These are phyloP conservation scores for Platanus orientalis DNA, from an alignment of 164 flowering plant genomes.

Conservation along the genomic window DNA sequence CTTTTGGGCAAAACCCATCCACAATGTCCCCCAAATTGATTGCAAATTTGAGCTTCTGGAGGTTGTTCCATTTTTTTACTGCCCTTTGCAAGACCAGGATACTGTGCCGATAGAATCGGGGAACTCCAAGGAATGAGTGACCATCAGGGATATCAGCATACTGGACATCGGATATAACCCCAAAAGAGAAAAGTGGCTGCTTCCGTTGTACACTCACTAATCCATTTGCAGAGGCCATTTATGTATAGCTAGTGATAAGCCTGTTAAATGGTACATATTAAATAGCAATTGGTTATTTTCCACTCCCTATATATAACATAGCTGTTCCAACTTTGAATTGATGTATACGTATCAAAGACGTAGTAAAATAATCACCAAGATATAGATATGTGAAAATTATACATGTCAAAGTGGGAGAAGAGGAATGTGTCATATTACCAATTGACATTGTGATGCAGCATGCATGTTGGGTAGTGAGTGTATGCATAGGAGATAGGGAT, in stretches of 20 bases:
- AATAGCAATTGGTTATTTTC: no score
- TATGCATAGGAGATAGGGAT: no score
- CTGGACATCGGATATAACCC: constrained; percentile 86
- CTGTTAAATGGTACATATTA: background rate
- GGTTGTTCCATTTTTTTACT: constrained; percentile 64
- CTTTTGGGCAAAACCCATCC: constrained; percentile 87
- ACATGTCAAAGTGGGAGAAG: no score
- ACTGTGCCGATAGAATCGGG: constrained; percentile 83
- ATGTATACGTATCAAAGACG: no score
- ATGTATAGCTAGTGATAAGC: background rate
- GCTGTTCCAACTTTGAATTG: no score
- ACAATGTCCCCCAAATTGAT: constrained; percentile 89
- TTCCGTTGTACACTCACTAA: constrained; percentile 28
- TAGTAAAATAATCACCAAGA: no score
- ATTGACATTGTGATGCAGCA: no score
- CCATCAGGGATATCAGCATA: constrained; percentile 95
- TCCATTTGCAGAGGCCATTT: constrained; percentile 48
- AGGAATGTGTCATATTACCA: no score
- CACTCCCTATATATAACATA: no score
- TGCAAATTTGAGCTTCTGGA: constrained; percentile 47
- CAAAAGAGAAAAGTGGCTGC: constrained; percentile 82
- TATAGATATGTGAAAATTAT: no score
- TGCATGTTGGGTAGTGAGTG: no score
- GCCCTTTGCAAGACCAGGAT: constrained; percentile 79
- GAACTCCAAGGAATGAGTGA: constrained; percentile 75